phyloP scores from a whole-genome alignment of 805 yeast genomes.

The Starmerella potacharoeniae region DNA sequence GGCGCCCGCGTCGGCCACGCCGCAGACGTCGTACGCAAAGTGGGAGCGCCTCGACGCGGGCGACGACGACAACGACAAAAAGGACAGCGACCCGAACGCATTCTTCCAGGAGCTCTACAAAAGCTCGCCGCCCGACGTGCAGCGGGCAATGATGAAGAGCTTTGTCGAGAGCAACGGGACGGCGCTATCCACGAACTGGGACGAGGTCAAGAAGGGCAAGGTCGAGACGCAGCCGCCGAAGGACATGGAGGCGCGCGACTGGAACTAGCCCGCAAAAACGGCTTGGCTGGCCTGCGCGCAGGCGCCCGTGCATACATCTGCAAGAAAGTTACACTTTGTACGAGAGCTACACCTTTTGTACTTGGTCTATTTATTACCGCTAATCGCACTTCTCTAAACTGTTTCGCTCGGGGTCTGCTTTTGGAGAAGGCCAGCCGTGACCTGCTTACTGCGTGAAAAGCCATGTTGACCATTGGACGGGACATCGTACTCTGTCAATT shows the following conservation, averaged over 20 bases:
- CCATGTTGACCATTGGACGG: no score
- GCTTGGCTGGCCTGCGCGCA: no score
- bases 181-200: constrained; percentile 86
- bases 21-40: constrained; percentile 41
- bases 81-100: constrained; percentile 39
- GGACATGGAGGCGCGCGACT: constrained; percentile 51
- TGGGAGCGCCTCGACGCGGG: constrained; percentile 30
- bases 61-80: constrained; percentile 53
- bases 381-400: no score
- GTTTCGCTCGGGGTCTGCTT: no score
- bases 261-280: neutral
- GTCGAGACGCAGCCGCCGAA: constrained; percentile 67
- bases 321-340: no score
- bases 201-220: constrained; percentile 55
- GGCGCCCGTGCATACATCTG: no score
- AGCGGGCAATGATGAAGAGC: constrained; percentile 94
- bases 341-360: no score
- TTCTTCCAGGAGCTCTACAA: constrained; percentile 68
- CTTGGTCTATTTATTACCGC: no score
- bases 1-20: neutral
- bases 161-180: constrained; percentile 92
- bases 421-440: no score
- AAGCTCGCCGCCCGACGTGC: constrained; percentile 76
- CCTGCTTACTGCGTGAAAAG: no score
- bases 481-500: no score